Base-by-base conservation (phyloP, 352 stramenopile genomes). In the Pythium folliculosum region DNA sequence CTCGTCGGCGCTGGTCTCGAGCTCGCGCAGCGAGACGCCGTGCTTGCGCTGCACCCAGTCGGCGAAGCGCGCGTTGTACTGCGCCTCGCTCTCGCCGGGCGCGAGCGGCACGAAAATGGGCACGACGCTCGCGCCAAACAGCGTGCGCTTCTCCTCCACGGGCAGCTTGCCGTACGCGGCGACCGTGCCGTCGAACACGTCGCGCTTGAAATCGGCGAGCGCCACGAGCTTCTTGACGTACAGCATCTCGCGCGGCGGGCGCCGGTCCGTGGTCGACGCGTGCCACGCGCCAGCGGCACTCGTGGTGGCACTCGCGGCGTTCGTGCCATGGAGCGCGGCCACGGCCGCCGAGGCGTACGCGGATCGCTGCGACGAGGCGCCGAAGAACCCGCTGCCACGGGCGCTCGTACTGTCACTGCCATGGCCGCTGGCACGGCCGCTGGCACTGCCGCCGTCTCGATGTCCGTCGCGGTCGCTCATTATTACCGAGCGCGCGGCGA, bases 41-140 rank as follows among this genome's bases (percentile, higher is more conserved):
- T 63, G 40, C 1, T 9, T 32, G 0, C 43, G 13, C 47, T 64
- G 17, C 2, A 78, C 19, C 63, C 62, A 78, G 9, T 23, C 56
- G 9, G 58, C 10, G 27, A 78, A 73, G 7, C 61, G 53, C 19
- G 27, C 7, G 47, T 75, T 67, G 55, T 71, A 71, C 53, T 67
- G 58, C 8, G 25, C 32, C 13, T 40, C 16, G 3, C 30, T 55
- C 53, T 71, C 65, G 40, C 58, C 51, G 3, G 30, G 30, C 44
- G 58, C 51, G 9, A 71, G 37, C 44, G 65, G 65, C 30, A 67
- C 52, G 16, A 50, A 53, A 22, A 71, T 71, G 13, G 65, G 65
- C 51, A 67, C 44, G 14, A 59, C 43, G 14, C 13, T 50, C 12
- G 52, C 48, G 22, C 65, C 58, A 53, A 63, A 67, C 2, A n/a